phyloP scores from a whole-genome alignment of 176 grass and related monocot genomes.

The Zoysia japonica region DNA sequence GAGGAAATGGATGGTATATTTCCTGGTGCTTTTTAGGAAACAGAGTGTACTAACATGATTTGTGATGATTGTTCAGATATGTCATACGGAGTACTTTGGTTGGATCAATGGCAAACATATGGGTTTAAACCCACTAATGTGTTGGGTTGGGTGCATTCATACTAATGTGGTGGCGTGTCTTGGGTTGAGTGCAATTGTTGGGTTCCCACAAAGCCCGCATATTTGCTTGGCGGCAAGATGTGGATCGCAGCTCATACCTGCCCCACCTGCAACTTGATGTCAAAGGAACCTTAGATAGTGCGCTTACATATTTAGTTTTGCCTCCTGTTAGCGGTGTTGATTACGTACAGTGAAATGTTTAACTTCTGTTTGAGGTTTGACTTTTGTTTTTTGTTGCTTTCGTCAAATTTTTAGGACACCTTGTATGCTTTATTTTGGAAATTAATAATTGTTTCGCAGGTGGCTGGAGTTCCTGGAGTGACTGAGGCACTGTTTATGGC shows the following conservation, averaged over 20 bases:
- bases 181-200: too few relatives aligned
- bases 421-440: neutral
- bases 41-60: neutral
- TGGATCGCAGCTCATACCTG: too few relatives aligned
- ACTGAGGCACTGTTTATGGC: conserved; percentile 82
- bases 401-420: conserved; percentile 15
- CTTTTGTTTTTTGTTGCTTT: conserved; percentile 14
- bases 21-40: neutral
- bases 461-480: conserved; percentile 87
- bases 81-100: neutral
- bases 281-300: neutral
- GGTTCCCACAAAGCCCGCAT: too few relatives aligned
- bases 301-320: neutral
- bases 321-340: too few relatives aligned
- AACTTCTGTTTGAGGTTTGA: neutral
- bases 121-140: too few relatives aligned
- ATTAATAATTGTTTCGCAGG: conserved; percentile 41
- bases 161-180: too few relatives aligned
- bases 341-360: neutral
- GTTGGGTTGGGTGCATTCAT: too few relatives aligned
- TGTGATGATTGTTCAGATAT: neutral
- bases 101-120: too few relatives aligned
- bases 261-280: neutral
- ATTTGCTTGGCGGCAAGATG: too few relatives aligned
- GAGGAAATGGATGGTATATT: neutral